Percentiles rank a stretch among this genome's conserved stretches.
phyloP scores from a whole-genome alignment of 2,329 filamentous ascomycete species.

The Aureobasidium musti region DNA sequence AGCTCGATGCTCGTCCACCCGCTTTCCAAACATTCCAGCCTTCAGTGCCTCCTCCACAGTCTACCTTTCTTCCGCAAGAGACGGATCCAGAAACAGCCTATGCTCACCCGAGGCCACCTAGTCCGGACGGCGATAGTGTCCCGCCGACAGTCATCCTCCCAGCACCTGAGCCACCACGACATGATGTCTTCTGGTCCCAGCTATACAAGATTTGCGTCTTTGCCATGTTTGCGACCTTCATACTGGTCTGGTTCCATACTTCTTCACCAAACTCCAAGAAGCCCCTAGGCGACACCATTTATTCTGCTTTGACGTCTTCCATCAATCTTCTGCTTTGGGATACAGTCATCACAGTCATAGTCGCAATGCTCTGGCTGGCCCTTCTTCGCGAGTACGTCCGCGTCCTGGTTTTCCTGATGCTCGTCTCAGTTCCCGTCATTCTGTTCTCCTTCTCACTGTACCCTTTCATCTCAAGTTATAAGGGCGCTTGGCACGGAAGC shows the following conservation, averaged over 20 bases:
- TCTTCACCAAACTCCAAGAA: slow-evolving; percentile 66
- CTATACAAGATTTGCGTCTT: slow-evolving; percentile 84
- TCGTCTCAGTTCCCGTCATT: slow-evolving; percentile 82
- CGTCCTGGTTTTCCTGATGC: slow-evolving; percentile 75
- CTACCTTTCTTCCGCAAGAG: slow-evolving; percentile 52
- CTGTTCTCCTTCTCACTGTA: slow-evolving; percentile 89
- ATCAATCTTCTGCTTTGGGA: slow-evolving; percentile 89
- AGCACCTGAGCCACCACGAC: slow-evolving; percentile 69
- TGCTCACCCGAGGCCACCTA: slow-evolving; percentile 50
- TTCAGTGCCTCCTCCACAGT: slow-evolving; percentile 41
- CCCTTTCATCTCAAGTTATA: slow-evolving; percentile 85
- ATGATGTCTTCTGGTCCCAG: slow-evolving; percentile 91
- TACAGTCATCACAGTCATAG: slow-evolving; percentile 83
- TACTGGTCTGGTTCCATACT: slow-evolving; percentile 88
- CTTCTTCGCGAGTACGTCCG: slow-evolving; percentile 84
- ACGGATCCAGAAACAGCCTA: slow-evolving; percentile 54
- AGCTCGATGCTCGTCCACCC: slow-evolving; percentile 53
- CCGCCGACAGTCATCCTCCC: slow-evolving; percentile 60
- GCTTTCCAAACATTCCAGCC: slow-evolving; percentile 51
- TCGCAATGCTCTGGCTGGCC: slow-evolving; percentile 88
- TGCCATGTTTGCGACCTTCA: slow-evolving; percentile 81
- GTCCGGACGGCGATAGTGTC: slow-evolving; percentile 56
- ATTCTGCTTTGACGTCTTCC: slow-evolving; percentile 81
- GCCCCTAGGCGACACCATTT: slow-evolving; percentile 88
- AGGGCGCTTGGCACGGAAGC: slow-evolving; percentile 70